Evolutionary conservation across 805 yeast species (phyloP), one percentile per base, ranked within the genome.

Genomic region (Yamadazyma phyllophila): DNA sequence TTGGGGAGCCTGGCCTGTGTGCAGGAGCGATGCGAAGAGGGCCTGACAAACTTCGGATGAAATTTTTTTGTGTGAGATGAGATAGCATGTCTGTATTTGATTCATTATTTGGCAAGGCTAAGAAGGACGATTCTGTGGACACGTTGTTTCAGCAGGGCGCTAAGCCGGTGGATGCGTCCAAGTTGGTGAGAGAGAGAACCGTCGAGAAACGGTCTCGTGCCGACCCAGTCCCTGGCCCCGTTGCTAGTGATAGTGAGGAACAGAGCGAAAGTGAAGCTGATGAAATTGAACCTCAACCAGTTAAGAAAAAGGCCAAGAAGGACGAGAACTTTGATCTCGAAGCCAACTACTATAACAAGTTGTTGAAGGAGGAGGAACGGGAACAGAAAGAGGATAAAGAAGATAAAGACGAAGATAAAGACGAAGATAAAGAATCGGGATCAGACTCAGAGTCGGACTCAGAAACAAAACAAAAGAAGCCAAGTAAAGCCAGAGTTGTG

Each of bases 301-400:
- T 26, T 10, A 30, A 34, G 12, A 73, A 67, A 9, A 67, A 65
- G 41, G 20, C 39, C 4, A 29, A 29, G 31, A 29, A 38, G 39
- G 42, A 41, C 34, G 44, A 54, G 17, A 62, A 76, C 39, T 78
- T 68, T 16, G 83, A 79, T 51, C 62, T 81, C 36, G 88, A 83
- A 62, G 74, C 71, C 7, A 68, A 65, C 38, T 83, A 83, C 59
- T 73, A 74, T 54, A 67, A 70, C 20, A 80, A 80, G 51, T 54
- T 80, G n/a, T 58, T 76, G 41, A 63, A 66, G 32, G 73, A 57
- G n/a, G 57, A 51, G 13, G 59, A 57, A 20, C 24, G 24, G 13
- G 32, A 17, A 49, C 38, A 12, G 44, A 29, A 29, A 29, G 31
- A 29, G 7, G 29, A 7, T 26, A n/a, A 4, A 27, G 26, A 26